phyloP scores from a whole-genome alignment of 805 yeast genomes.

The Cyberlindnera maclurae region DNA sequence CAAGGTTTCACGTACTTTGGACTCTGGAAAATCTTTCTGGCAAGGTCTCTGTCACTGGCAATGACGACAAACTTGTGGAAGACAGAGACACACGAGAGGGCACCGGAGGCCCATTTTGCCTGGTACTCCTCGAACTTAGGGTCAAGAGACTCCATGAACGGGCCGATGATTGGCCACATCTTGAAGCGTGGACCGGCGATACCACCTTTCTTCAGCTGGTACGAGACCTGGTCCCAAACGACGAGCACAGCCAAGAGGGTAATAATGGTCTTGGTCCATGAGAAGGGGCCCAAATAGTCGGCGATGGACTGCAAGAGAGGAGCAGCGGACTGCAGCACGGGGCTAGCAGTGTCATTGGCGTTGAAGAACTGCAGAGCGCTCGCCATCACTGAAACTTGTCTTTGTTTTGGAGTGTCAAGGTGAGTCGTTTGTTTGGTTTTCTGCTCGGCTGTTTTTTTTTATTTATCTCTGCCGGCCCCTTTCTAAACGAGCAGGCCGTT shows the following conservation, averaged over 20 bases:
- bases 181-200: slow-evolving; percentile 89
- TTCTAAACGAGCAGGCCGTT: too few species aligned
- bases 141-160: slow-evolving; percentile 87
- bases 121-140: slow-evolving; percentile 92
- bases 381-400: slow-evolving; percentile 13
- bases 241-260: slow-evolving; percentile 42
- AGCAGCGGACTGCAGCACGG: slow-evolving; percentile 5
- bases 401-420: neutral
- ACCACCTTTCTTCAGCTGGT: slow-evolving; percentile 72
- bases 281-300: slow-evolving; percentile 18
- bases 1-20: slow-evolving; percentile 93
- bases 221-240: slow-evolving; percentile 69
- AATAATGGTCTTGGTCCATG: slow-evolving; percentile 49
- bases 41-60: slow-evolving; percentile 80
- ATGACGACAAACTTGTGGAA: slow-evolving; percentile 97
- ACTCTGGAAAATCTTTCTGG: slow-evolving; percentile 78
- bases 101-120: slow-evolving; percentile 93
- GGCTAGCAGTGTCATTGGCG: slow-evolving; percentile 13
- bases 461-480: too few species aligned
- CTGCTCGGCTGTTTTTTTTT: too few species aligned
- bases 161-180: slow-evolving; percentile 94
- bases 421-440: neutral
- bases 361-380: slow-evolving; percentile 16
- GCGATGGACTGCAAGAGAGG: slow-evolving; percentile 3
- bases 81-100: slow-evolving; percentile 91